Conservation (phyloP, 768 basidiomycete species). For the Pisolithus albus region DNA sequence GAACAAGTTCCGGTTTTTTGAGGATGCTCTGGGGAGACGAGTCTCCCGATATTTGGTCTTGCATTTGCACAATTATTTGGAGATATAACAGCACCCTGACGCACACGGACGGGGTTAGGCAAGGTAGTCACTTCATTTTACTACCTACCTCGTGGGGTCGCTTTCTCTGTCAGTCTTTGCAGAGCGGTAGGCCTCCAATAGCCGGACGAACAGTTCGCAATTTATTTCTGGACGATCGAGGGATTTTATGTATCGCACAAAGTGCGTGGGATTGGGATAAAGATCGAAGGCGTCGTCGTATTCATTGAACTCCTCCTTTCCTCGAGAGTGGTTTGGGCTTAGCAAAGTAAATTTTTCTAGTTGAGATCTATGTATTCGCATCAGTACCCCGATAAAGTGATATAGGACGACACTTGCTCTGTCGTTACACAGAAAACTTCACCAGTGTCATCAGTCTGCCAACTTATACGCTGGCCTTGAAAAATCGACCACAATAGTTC, state of each 20-base stretch:
- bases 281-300: conserved; percentile 53
- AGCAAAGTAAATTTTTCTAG: conserved; percentile 37
- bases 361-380: conserved; percentile 3
- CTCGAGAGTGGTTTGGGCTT: conserved; percentile 43
- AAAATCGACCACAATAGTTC: conserved; percentile 56
- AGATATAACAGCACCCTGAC: conserved; percentile 63
- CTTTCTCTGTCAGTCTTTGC: conserved; percentile 13
- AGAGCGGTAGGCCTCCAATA: conserved; percentile 62
- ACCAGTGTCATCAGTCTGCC: conserved; percentile 53
- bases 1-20: conserved; percentile 56
- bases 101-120: not conserved
- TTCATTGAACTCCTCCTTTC: conserved; percentile 36
- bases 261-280: conserved; percentile 69
- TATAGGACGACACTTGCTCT: conserved; percentile 32
- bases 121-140: not conserved
- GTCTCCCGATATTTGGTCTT: conserved; percentile 54
- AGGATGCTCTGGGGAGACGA: conserved; percentile 52
- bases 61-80: conserved; percentile 79
- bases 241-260: conserved; percentile 58
- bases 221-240: conserved; percentile 64
- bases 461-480: conserved; percentile 40
- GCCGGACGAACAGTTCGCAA: conserved; percentile 64
- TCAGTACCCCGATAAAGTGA: not conserved
- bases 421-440: conserved; percentile 34
- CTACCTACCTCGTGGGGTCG: conserved; percentile 19